Conservation (phyloP, 2,329 filamentous ascomycete species). For the Escovopsis sp. region DNA sequence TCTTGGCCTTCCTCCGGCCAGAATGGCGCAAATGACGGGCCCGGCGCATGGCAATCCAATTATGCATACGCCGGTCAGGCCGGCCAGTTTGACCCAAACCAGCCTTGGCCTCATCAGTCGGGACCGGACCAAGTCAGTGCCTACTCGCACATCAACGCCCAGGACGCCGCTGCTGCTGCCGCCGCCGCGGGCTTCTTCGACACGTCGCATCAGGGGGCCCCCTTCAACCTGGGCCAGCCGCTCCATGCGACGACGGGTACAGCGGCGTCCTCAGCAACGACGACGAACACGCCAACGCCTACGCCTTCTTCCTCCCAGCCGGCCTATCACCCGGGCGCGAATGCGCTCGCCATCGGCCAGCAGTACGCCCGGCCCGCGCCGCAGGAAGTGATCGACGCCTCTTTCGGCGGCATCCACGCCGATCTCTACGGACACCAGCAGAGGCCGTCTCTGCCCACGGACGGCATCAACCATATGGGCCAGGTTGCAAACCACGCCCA, state of each 20-base stretch:
- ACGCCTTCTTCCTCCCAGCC: slow-evolving; percentile 14
- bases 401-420: slow-evolving; percentile 21
- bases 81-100: slow-evolving; percentile 23
- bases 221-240: slow-evolving; percentile 16
- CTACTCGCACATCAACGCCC: slow-evolving; percentile 18
- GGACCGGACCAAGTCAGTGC: slow-evolving; percentile 17
- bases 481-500: slow-evolving; percentile 17
- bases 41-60: slow-evolving; percentile 19
- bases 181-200: slow-evolving; percentile 20
- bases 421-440: slow-evolving; percentile 22
- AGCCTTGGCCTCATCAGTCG: slow-evolving; percentile 24
- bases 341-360: slow-evolving; percentile 16
- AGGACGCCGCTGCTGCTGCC: slow-evolving; percentile 16
- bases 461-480: slow-evolving; percentile 9
- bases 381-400: slow-evolving; percentile 22
- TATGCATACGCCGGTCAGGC: slow-evolving; percentile 19
- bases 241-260: too few relatives aligned
- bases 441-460: slow-evolving; percentile 14
- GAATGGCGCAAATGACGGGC: slow-evolving; percentile 19
- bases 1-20: slow-evolving; percentile 23
- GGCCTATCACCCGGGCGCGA: slow-evolving; percentile 16
- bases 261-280: too few relatives aligned
- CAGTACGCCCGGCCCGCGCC: slow-evolving; percentile 18
- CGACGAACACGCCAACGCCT: too few relatives aligned
- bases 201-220: slow-evolving; percentile 15